These are phyloP conservation scores for Phanerochaete carnosa DNA, from an alignment of 768 basidiomycete species.

Conservation along the genomic window DNA sequence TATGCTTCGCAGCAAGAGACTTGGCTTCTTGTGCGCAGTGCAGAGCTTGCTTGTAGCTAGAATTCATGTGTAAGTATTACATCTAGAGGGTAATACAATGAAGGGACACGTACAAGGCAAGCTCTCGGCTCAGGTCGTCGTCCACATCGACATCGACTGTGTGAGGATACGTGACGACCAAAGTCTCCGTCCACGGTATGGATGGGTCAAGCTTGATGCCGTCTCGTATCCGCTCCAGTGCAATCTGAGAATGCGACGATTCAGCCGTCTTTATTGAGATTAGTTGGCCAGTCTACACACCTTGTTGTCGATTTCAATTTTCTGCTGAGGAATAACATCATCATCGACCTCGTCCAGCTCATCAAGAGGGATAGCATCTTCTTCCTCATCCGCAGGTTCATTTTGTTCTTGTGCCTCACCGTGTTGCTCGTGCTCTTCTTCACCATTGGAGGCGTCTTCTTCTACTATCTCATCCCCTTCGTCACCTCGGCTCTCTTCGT, in stretches of 20 bases:
- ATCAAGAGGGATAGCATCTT: constrained; percentile 52
- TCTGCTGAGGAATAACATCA: constrained; percentile 78
- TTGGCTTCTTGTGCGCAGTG: constrained; percentile 77
- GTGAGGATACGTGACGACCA: constrained; percentile 68
- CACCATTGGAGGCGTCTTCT: constrained; percentile 25
- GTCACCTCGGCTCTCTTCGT: constrained; percentile 24
- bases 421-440: constrained; percentile 25
- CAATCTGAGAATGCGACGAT: constrained; percentile 42
- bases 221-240: constrained; percentile 78
- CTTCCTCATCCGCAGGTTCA: constrained; percentile 27
- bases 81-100: neutral
- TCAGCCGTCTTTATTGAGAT: neutral
- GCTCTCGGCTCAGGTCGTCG: constrained; percentile 91
- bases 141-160: constrained; percentile 73
- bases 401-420: constrained; percentile 28
- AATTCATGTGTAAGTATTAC: neutral
- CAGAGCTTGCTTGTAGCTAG: constrained; percentile 93
- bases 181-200: constrained; percentile 83
- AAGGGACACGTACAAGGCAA: constrained; percentile 75
- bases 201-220: constrained; percentile 70
- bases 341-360: constrained; percentile 68
- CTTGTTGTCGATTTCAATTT: constrained; percentile 79
- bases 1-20: constrained; percentile 70
- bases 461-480: constrained; percentile 30
- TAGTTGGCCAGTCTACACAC: constrained; percentile 36